phyloP scores from a whole-genome alignment of 2,329 filamentous ascomycete species.

The Colletotrichum brevisporum region DNA sequence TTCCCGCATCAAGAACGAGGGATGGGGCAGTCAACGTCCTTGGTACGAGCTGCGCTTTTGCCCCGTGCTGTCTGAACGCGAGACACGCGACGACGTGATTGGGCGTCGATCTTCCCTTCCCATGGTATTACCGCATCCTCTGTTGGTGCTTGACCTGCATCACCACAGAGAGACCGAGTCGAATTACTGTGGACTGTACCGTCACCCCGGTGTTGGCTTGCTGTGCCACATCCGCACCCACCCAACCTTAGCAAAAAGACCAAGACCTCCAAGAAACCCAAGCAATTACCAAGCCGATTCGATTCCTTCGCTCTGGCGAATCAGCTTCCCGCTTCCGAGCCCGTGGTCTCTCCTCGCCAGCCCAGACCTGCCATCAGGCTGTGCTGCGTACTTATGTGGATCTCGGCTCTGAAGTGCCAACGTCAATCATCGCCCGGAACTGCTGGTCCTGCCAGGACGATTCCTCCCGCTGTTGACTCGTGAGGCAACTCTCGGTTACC shows the following conservation, averaged over 20 bases:
- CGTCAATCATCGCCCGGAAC: background rate
- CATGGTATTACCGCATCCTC: background rate
- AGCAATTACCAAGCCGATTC: constrained; percentile 35
- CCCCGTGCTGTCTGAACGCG: background rate
- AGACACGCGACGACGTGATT: background rate
- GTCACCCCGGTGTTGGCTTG: constrained; percentile 16
- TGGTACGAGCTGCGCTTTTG: background rate
- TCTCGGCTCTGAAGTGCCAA: background rate
- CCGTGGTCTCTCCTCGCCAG: constrained; percentile 15
- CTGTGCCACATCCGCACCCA: constrained; percentile 17
- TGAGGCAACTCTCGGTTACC: background rate
- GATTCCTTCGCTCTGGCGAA: constrained; percentile 5
- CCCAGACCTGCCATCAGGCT: constrained; percentile 9
- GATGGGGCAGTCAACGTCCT: background rate
- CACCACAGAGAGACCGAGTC: background rate
- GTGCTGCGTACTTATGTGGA: background rate
- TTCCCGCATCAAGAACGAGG: background rate
- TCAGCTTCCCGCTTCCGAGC: constrained; percentile 4
- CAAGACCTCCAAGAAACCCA: constrained; percentile 32
- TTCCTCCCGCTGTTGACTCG: background rate
- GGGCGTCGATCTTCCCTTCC: background rate
- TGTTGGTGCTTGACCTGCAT: background rate
- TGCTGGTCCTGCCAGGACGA: background rate
- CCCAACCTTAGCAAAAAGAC: background rate
- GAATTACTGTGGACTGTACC: background rate